Base-by-base conservation (phyloP, 78 protist genomes). In the Ministeria vibrans region DNA sequence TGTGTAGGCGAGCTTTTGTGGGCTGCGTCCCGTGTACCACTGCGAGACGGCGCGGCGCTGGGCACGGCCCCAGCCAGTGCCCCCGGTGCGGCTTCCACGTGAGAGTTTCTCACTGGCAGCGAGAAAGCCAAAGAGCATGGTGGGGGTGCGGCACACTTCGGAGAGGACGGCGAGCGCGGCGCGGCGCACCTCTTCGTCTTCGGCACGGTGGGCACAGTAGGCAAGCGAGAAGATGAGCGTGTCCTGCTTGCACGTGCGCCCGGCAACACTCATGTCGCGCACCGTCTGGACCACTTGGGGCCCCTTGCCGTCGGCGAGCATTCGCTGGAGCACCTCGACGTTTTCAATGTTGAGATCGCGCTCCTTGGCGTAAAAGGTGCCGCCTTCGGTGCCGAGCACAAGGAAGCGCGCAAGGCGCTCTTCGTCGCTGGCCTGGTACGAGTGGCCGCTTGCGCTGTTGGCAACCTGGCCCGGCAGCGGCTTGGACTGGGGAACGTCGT, bases 11-110 rank as follows among this genome's bases (percentile, higher is more conserved):
- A 81, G 75, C 18, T 9, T 3, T 13, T 32, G 45, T 5, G 77
- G 42, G 43, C 2, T 30, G 3, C 39, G 2, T 36, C 39, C 11
- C 41, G 13, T 22, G 75, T 81, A 81, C 84, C 84, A 81, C 38
- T 0, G 27, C 36, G 45, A 44, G n/a, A 81, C 27, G 23, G 68
- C 39, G 43, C 55, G 46, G 51, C 77, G 69, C 80, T 13, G 25
- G 23, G 38, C 78, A 27, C 84, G 61, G 41, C 84, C 84, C 77
- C 77, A 81, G 53, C 84, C 84, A 30, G 38, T 81, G 27, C 53
- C 41, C 1, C 75, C 75, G 41, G 83, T 5, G n/a, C n/a, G n/a
- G n/a, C n/a, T n/a, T 15, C 59, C 30, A 7, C 13, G 30, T 18
- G 42, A 7, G 13, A 46, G 55, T 7, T 7, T 13, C 55, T 46